Conservation (phyloP, 192 early-diverging fungal species). For the Coemansia sp. region DNA sequence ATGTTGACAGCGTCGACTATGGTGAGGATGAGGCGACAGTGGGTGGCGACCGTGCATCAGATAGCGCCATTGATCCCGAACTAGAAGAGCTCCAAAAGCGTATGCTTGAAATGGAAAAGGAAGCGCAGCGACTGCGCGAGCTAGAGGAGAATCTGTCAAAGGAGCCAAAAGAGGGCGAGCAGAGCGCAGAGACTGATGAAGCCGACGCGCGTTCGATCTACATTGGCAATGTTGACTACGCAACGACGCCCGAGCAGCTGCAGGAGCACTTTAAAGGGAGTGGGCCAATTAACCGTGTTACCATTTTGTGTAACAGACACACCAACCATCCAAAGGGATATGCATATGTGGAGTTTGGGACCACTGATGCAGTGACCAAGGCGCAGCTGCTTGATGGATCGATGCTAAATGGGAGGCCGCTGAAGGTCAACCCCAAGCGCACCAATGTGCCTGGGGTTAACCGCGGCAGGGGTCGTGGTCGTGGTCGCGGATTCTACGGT, state of each 20-base stretch:
- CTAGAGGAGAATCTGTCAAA: constrained; percentile 46
- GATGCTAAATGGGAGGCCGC: constrained; percentile 79
- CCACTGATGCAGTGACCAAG: constrained; percentile 71
- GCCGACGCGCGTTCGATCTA: constrained; percentile 88
- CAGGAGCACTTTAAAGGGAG: constrained; percentile 93
- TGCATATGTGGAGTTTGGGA: constrained; percentile 96
- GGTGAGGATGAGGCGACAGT: constrained; percentile 13
- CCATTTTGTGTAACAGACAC: constrained; percentile 91
- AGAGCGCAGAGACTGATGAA: constrained; percentile 33
- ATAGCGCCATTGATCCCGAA: constrained; percentile 33
- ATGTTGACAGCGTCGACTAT: constrained; percentile 20
- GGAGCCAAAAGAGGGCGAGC: constrained; percentile 17
- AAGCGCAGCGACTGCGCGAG: constrained; percentile 51
- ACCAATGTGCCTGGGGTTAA: constrained; percentile 91
- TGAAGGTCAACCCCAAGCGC: constrained; percentile 87
- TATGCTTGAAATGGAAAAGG: constrained; percentile 53
- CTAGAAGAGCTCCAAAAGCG: constrained; percentile 46
- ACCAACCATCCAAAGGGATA: constrained; percentile 90
- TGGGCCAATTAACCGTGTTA: constrained; percentile 95
- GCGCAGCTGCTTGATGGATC: constrained; percentile 88
- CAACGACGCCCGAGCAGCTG: constrained; percentile 88
- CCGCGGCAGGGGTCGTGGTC: constrained; percentile 72
- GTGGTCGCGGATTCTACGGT: constrained; percentile 70
- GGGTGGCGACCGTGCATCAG: constrained; percentile 11
- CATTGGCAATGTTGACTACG: constrained; percentile 96